These are phyloP conservation scores for Aristolochia contorta DNA, from an alignment of 164 flowering plant species.

Conservation along the genomic window DNA sequence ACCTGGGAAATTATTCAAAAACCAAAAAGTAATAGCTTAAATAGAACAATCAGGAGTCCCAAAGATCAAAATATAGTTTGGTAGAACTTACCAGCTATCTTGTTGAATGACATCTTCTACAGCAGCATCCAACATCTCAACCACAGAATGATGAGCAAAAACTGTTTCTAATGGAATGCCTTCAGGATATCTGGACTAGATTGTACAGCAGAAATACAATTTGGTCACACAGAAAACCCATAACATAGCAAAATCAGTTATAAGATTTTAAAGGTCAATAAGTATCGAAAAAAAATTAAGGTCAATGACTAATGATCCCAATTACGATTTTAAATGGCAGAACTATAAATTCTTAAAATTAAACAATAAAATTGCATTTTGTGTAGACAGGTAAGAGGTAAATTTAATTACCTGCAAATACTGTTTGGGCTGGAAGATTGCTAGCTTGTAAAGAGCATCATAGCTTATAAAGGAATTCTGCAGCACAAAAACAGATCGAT, in stretches of 20 bases:
- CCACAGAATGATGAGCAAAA: slow-evolving; percentile 73
- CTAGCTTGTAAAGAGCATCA: slow-evolving; percentile 72
- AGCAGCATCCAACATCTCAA: slow-evolving; percentile 88
- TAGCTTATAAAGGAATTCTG: slow-evolving; percentile 87
- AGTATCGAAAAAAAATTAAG: no score
- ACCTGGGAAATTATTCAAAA: neutral
- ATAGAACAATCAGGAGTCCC: neutral
- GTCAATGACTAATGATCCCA: neutral
- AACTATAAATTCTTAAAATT: neutral
- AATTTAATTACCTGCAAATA: slow-evolving; percentile 66
- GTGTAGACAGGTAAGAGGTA: no score
- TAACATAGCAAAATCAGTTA: neutral
- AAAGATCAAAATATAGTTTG: slow-evolving; percentile 1
- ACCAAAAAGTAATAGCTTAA: neutral
- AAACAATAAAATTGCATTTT: slow-evolving; percentile 4
- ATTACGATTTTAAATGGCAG: no score
- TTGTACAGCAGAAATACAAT: slow-evolving; percentile 16
- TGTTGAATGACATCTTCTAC: slow-evolving; percentile 79
- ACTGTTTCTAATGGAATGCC: slow-evolving; percentile 65
- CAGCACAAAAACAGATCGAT: slow-evolving; percentile 6
- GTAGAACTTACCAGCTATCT: slow-evolving; percentile 60
- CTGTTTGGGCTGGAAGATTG: slow-evolving; percentile 82
- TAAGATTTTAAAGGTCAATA: no score
- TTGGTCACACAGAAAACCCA: slow-evolving; percentile 6
- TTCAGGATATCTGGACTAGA: slow-evolving; percentile 95